Evolutionary conservation across 2,329 filamentous ascomycete genomes (phyloP), one percentile per base, ranked within the genome.

Genomic region (Penicillium sp.): DNA sequence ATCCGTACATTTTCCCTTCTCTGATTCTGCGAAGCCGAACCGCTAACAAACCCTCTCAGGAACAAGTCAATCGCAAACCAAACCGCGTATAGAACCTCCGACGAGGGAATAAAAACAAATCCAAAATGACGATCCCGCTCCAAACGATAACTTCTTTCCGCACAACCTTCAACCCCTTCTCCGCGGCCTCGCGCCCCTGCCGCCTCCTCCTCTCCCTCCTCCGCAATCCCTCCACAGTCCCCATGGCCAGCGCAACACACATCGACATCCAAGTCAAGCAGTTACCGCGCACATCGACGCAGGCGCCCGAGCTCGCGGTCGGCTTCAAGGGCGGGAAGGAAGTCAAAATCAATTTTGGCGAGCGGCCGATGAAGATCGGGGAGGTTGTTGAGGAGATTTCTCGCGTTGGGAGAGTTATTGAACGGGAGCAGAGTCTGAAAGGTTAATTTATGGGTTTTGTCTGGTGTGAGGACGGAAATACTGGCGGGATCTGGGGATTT

Each of bases 301-400:
- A 91, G 71, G 83, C 88, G 31, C 90, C 90, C 60, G 84, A 85
- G 50, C 79, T 99, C 60, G 83, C 82, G 46, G 81, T 99, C 69
- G 96, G 93, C 72, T 98, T 98, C 79, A 97, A 97, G 84, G 95
- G 97, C 74, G 95, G 95, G 70, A 96, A 94, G 81, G 90, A 96
- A 72, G 87, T 98, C 82, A 87, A 88, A 38, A 85, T 98, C 45
- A 89, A 97, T 74, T 85, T 92, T 68, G 88, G 91, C 69, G 90
- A 90, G 77, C 83, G 91, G 71, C 90, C 89, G 74, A 83, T 93
- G 79, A 90, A 89, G 69, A 93, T 98, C 74, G 91, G 91, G 75
- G 91, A 93, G 72, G 86, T 98, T 21, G 85, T 94, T 61, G 91
- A 93, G 76, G 93, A 98, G 78, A 88, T 97, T 49, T 91, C 97